phyloP scores from a whole-genome alignment of 2,329 filamentous ascomycete species.

The Xylariaceae sp. region DNA sequence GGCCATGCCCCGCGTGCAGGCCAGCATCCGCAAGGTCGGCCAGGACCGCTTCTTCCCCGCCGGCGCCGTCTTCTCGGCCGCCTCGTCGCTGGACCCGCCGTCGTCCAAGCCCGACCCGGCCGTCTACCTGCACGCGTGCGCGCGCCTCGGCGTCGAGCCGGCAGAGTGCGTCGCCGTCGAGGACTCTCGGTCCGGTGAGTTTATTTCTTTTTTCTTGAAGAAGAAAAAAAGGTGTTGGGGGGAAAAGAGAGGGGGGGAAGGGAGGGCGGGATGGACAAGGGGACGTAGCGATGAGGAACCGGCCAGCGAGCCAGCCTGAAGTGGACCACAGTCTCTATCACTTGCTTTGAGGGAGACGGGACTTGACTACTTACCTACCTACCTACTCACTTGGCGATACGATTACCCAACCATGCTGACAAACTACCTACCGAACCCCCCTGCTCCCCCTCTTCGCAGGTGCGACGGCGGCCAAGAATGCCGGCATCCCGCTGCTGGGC shows the following conservation, averaged over 20 bases:
- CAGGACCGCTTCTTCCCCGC: conserved; percentile 74
- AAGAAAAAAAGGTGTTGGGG: neutral
- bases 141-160: conserved; percentile 63
- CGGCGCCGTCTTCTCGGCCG: conserved; percentile 73
- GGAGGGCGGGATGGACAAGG: neutral
- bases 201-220: neutral
- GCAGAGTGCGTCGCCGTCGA: conserved; percentile 74
- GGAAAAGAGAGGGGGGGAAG: neutral
- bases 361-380: too few species aligned
- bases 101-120: conserved; percentile 87
- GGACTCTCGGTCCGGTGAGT: conserved; percentile 50
- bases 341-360: too few species aligned
- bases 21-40: conserved; percentile 69
- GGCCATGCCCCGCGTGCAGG: conserved; percentile 68
- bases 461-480: conserved; percentile 48
- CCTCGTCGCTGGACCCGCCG: conserved; percentile 68
- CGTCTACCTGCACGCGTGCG: conserved; percentile 73
- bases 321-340: too few species aligned
- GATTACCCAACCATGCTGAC: too few species aligned
- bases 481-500: conserved; percentile 72
- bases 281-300: too few species aligned
- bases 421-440: too few species aligned
- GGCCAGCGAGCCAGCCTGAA: too few species aligned
- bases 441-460: neutral
- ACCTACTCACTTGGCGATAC: too few species aligned